Evolutionary conservation across 352 stramenopile genomes (phyloP).

Genomic region (Globisporangium parvum): DNA sequence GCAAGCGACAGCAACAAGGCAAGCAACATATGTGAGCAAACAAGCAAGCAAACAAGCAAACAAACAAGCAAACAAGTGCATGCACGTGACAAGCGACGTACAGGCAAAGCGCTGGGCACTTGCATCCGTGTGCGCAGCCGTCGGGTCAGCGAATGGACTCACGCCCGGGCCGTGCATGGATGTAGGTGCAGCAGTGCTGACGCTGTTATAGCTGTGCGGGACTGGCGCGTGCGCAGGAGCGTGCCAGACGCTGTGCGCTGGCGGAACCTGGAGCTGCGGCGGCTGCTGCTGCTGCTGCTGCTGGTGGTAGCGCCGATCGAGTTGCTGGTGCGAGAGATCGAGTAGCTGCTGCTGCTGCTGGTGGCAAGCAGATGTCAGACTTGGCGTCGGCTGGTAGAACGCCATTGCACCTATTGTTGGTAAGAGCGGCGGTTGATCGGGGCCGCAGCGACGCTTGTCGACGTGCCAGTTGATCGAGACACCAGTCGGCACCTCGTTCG

Average conservation of each 20-base stretch:
- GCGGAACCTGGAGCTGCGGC: background rate
- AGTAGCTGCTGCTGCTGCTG: background rate
- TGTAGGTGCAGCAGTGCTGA: background rate
- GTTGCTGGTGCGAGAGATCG: background rate
- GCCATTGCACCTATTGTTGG: background rate
- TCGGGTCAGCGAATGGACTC: constrained; percentile 7
- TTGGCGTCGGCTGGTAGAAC: background rate
- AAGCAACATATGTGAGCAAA: background rate
- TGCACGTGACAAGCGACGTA: constrained; percentile 23
- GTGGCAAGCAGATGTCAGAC: background rate
- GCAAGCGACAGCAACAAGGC: background rate
- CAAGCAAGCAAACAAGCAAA: constrained; percentile 4
- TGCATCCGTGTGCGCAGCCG: constrained; percentile 23
- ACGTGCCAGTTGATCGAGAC: no score
- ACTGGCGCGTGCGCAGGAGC: background rate
- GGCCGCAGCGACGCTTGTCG: no score
- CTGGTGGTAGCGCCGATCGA: background rate
- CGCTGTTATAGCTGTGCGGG: background rate
- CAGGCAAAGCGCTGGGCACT: constrained; percentile 59
- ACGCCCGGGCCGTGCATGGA: constrained; percentile 5
- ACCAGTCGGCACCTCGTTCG: background rate
- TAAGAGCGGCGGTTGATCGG: no score
- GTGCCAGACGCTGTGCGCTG: background rate
- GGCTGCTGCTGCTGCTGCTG: background rate
- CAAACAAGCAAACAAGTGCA: constrained; percentile 1